Conservation (phyloP, 2,329 filamentous ascomycete species). For the Atkinsonella texensis region DNA sequence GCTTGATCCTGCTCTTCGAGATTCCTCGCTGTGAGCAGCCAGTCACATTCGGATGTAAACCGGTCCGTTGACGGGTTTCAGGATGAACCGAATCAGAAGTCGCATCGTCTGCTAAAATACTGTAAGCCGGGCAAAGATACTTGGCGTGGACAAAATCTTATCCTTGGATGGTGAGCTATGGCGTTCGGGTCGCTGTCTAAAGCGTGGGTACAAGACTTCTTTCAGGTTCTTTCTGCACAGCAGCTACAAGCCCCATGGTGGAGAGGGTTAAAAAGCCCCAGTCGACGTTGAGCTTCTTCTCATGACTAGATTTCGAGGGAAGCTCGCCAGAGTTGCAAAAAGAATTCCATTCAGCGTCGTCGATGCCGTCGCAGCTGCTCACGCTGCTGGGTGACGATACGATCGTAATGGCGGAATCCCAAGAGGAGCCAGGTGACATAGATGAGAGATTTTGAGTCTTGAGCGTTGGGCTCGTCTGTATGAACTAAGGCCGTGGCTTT, state of each 20-base stretch:
- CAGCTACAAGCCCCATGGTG: background rate
- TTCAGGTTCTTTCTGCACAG: background rate
- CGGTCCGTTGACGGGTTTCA: background rate
- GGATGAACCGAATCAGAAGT: background rate
- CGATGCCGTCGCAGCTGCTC: constrained; percentile 1
- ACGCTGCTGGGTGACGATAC: background rate
- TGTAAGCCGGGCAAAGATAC: background rate
- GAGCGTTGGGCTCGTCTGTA: background rate
- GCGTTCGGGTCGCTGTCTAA: background rate
- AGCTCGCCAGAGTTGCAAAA: background rate
- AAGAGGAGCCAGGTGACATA: constrained; percentile 2
- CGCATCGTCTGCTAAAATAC: background rate
- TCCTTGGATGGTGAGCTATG: background rate
- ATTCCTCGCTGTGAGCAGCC: background rate
- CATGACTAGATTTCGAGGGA: background rate
- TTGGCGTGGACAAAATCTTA: background rate
- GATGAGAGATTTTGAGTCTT: background rate
- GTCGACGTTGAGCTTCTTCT: background rate
- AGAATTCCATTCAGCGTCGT: background rate
- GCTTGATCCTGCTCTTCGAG: constrained; percentile 1
- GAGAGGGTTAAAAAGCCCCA: background rate
- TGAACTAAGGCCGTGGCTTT: no score
- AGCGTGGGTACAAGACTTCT: background rate
- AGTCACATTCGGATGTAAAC: background rate
- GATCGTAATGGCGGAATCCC: background rate